These are phyloP conservation scores for Nidularia pulvinata DNA, from an alignment of 768 basidiomycete species.

Conservation along the genomic window DNA sequence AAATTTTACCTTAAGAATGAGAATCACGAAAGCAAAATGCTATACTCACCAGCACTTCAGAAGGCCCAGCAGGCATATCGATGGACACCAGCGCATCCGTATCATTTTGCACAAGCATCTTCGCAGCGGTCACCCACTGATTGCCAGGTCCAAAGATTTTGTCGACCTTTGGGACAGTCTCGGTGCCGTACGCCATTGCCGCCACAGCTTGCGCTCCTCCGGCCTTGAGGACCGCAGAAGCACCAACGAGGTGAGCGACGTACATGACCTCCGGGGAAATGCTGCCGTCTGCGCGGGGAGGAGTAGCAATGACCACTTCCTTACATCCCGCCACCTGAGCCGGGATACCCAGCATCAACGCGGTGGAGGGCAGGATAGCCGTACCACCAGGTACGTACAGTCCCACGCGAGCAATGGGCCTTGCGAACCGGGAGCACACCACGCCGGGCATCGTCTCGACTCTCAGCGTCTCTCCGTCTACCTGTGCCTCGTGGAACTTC, in stretches of 20 bases:
- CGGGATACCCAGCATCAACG: conserved; percentile 97
- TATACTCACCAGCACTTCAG: conserved; percentile 89
- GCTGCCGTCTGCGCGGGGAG: conserved; percentile 90
- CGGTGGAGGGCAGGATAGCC: conserved; percentile 94
- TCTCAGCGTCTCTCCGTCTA: conserved; percentile 63
- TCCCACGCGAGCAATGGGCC: conserved; percentile 95
- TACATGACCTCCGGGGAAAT: conserved; percentile 98
- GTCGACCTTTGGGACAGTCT: conserved; percentile 96
- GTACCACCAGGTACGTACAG: conserved; percentile 98
- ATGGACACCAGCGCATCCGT: conserved; percentile 95
- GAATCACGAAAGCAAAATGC: background rate
- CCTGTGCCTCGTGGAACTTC: conserved; percentile 90
- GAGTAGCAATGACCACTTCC: conserved; percentile 92
- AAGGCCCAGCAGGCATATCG: conserved; percentile 99
- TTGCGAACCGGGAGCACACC: conserved; percentile 91
- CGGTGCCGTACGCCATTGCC: conserved; percentile 95
- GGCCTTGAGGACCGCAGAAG: conserved; percentile 88
- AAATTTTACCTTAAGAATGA: background rate
- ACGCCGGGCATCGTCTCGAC: conserved; percentile 99
- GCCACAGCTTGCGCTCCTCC: conserved; percentile 97
- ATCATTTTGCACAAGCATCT: conserved; percentile 99
- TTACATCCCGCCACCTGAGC: conserved; percentile 97
- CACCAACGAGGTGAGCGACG: conserved; percentile 90
- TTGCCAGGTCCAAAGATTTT: conserved; percentile 99
- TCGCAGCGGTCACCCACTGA: conserved; percentile 99